Base-by-base conservation (phyloP, 495 filamentous ascomycete genomes). In the Trichoderma erinaceum region DNA sequence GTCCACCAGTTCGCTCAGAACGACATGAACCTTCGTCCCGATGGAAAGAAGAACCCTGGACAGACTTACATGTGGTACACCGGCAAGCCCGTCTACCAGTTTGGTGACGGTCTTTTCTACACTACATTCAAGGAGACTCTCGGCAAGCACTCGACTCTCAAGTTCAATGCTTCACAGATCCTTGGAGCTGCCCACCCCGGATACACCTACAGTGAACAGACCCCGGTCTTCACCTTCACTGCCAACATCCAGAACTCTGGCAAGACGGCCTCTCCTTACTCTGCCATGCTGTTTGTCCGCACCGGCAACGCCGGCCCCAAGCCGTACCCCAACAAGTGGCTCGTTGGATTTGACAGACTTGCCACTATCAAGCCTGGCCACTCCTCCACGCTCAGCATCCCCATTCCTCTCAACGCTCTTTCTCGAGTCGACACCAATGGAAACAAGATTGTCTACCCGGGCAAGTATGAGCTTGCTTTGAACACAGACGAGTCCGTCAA, bases 371-470 rank as follows among this genome's bases (percentile, higher is more conserved):
- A 76, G 35, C 73, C 82, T 0, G 81, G 80, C 0, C 63, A 73
- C 10, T 75, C 75, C 0, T 69, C 70, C 50, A 78, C 68, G 0
- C 79, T 82, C 25, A 71, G 65, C 12, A 71, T 92, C 52, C 76
- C 78, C 4, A 71, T 89, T 63, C 86, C 81, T 16, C 71, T 90
- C 32, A 88, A 84, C 15, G 81, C 78, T 48, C 70, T 92, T 29
- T 84, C 86, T 1, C 77, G 89, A 5, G 80, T 82, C 0, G 84
- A 90, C 69, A 80, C 80, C 35, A 70, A 68, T 4, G 89, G 89
- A 1, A 85, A 89, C 72, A 80, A 78, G 25, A 76, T 89, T 21
- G 67, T 92, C 43, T 91, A 89, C 71, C 89, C 89, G 0, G 89
- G 89, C 2, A 79, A 75, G 1, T 91, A 92, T 61, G 52, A 61